phyloP scores from a whole-genome alignment of 148 eudicot species.

The Rhododendron henanense region DNA sequence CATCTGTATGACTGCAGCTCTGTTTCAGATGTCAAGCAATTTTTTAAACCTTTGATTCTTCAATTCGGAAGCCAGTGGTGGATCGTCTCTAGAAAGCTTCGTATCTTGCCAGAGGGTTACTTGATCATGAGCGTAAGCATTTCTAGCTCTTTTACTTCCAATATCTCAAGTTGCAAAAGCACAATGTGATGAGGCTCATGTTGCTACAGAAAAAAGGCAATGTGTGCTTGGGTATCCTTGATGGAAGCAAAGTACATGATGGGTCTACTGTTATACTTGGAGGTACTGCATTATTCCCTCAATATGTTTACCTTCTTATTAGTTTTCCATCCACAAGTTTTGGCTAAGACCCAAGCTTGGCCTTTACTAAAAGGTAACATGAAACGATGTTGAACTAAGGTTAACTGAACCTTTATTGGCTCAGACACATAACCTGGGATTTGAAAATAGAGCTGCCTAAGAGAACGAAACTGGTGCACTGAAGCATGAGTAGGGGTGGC shows the following conservation, averaged over 20 bases:
- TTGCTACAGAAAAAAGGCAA: slow-evolving; percentile 49
- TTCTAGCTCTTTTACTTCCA: neutral
- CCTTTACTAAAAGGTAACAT: neutral
- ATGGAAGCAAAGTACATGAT: slow-evolving; percentile 49
- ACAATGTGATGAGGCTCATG: neutral
- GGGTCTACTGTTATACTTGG: slow-evolving; percentile 53
- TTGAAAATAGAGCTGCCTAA: neutral
- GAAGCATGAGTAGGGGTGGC: neutral
- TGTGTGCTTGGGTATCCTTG: slow-evolving; percentile 64
- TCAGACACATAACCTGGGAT: neutral
- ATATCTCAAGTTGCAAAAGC: neutral
- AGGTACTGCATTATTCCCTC: slow-evolving; percentile 28
- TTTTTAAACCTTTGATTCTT: slow-evolving; percentile 48
- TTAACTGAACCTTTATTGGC: neutral
- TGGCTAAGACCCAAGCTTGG: neutral
- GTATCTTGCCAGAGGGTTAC: slow-evolving; percentile 54
- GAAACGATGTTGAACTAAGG: neutral
- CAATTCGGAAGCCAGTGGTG: slow-evolving; percentile 57
- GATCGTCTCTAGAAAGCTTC: slow-evolving; percentile 35
- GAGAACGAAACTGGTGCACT: neutral
- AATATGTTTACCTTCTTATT: neutral
- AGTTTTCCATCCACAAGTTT: neutral
- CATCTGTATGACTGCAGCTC: slow-evolving; percentile 32
- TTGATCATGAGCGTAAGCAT: slow-evolving; percentile 41
- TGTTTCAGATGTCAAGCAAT: slow-evolving; percentile 36